Evolutionary conservation across 768 basidiomycete genomes (phyloP), one percentile per base, ranked within the genome.

Genomic region (Russula sp.): DNA sequence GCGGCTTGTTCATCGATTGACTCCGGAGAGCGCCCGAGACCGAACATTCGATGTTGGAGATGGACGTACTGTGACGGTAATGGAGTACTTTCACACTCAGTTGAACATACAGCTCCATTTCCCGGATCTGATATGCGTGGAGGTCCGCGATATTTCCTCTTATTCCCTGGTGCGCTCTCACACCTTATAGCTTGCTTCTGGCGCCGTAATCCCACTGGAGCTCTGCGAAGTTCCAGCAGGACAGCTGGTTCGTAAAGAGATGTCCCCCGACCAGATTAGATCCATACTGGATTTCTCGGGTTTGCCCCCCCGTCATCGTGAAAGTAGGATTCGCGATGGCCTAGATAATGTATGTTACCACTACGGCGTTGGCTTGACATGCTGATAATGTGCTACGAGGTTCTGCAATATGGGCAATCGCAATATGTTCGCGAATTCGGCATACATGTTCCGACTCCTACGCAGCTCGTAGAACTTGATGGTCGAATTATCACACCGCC

Each of bases 231-330:
- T 92, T 5, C 78, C 80, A 0, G 71, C 78, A 0, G 89, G 89
- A 0, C 89, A 92, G 69, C 81, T 89, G 24, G 84, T 86, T 79
- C 80, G 84, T 48, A 89, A 87, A 69, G 84, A 88, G 52, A 77
- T 92, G 0, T 85, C 88, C 0, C 78, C 83, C 0, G 86, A 89
- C 46, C 83, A 84, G 67, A 84, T 84, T 0, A 81, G 80, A 53
- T 78, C 80, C 1, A 80, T 91, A 4, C 76, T 90, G 0, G 77
- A 78, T 0, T 91, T 92, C 65, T 81, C 90, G 89, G 87, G 85
- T 0, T 84, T 82, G 77, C 80, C 70, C 46, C 90, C 90, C 0
- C 64, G 67, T 0, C 83, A 86, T 0, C 81, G 88, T 10, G 77
- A 89, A 5, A 70, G 66, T 1, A 81, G 79, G 59, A 88, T 90